Conservation (phyloP, 495 filamentous ascomycete genomes). For the Podospora australis region DNA sequence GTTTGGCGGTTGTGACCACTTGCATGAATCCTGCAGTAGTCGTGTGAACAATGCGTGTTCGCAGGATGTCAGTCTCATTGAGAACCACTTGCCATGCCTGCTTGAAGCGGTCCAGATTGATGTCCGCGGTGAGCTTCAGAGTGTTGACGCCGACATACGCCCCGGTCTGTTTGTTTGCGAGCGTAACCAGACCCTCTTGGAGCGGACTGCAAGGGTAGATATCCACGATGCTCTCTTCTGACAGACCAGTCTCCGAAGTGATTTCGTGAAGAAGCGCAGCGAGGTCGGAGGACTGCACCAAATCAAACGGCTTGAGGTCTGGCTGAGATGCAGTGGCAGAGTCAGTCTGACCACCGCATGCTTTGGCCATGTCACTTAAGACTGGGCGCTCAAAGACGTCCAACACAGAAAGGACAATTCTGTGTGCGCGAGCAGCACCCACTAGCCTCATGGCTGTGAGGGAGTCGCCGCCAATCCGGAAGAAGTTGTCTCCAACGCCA, state of each 20-base stretch:
- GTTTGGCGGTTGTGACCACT: conserved; percentile 10
- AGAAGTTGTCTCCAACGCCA: conserved; percentile 37
- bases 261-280: conserved; percentile 37
- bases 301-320: conserved; percentile 37
- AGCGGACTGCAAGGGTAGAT: conserved; percentile 56
- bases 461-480: conserved; percentile 45
- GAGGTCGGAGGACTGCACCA: conserved; percentile 28
- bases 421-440: conserved; percentile 26
- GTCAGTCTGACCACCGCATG: background rate
- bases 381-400: conserved; percentile 34
- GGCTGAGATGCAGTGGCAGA: background rate
- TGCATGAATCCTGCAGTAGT: conserved; percentile 13
- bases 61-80: conserved; percentile 54
- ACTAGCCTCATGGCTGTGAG: conserved; percentile 44
- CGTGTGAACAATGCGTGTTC: conserved; percentile 54
- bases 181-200: conserved; percentile 46
- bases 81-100: conserved; percentile 47
- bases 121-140: conserved; percentile 31
- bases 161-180: conserved; percentile 33
- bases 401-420: conserved; percentile 27
- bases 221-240: conserved; percentile 41
- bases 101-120: conserved; percentile 39
- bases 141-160: conserved; percentile 39
- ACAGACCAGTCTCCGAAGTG: conserved; percentile 36
- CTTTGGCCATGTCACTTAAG: conserved; percentile 21